A percentile compares a stretch with the other conserved stretches of the same genome.
These are phyloP conservation scores for Yamadazyma akitaensis DNA, from an alignment of 805 yeast genomes.

Conservation along the genomic window DNA sequence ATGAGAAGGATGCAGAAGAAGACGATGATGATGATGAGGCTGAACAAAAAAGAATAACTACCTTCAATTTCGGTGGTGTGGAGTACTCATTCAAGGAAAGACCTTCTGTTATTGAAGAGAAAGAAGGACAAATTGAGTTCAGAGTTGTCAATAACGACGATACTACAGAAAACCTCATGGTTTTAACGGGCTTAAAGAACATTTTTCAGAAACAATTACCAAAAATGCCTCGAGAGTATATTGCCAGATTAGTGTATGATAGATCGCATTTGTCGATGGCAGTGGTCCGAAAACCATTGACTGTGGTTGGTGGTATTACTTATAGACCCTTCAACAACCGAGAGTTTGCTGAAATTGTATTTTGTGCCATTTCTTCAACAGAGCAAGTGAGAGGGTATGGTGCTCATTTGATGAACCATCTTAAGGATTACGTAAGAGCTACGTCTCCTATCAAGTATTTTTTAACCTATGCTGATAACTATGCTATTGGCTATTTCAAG, in stretches of 20 bases:
- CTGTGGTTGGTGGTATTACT: conserved; percentile 97
- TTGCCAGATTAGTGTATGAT: conserved; percentile 91
- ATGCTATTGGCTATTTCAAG: conserved; percentile 97
- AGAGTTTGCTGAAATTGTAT: conserved; percentile 95
- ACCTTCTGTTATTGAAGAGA: conserved; percentile 91
- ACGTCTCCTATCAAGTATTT: conserved; percentile 53
- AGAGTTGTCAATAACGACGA: conserved; percentile 96
- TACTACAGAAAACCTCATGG: conserved; percentile 80
- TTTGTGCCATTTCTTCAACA: conserved; percentile 95
- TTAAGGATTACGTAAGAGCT: conserved; percentile 89
- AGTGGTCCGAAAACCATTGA: conserved; percentile 86
- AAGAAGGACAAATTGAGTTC: conserved; percentile 89
- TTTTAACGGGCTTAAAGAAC: conserved; percentile 90
- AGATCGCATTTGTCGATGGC: conserved; percentile 95
- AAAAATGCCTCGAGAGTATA: conserved; percentile 97
- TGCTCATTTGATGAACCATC: conserved; percentile 96
- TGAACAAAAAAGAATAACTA: conserved; percentile 41
- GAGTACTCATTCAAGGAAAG: conserved; percentile 83
- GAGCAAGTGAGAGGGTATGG: conserved; percentile 99
- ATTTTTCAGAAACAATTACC: conserved; percentile 97
- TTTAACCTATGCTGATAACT: conserved; percentile 78
- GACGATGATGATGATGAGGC: conserved; percentile 45
- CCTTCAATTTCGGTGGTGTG: conserved; percentile 71
- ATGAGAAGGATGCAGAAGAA: conserved; percentile 33
- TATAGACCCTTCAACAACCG: conserved; percentile 89